Evolutionary conservation across 495 filamentous ascomycete species (phyloP), one percentile per base, ranked within the genome.

Genomic region (Sordaria brevicollis): DNA sequence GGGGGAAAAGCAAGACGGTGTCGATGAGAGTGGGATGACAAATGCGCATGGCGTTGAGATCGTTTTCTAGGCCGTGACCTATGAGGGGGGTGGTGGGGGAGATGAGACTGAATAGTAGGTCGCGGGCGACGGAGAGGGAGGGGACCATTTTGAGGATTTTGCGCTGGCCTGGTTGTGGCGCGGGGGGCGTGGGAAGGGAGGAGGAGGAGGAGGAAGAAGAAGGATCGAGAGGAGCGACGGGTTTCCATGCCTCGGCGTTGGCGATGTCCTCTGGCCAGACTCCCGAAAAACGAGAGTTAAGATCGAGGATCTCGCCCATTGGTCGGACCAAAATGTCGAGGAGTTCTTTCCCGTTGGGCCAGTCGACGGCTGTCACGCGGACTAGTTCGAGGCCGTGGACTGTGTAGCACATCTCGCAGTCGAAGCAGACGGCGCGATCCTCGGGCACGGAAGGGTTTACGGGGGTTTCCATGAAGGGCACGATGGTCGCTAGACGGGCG

Each of bases 381-480:
- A 98, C 88, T 15, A 99, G 83, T 76, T 99, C 95, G 69, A 97
- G 76, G 0, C 95, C 95, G 38, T 89, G 72, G 2, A 90, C 90
- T 0, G 95, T 98, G 76, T 95, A 99, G 9, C 92, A 91, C 95
- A 99, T 99, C 75, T 99, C 95, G 76, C 96, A 97, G 78, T 99
- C 95, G 73, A 99, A 90, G 74, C 88, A 89, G 15, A 98, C 87
- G 3, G 88, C 84, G 35, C 80, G 75, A 41, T 83, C 78, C 29
- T 73, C 74, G 10, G 78, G 78, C 7, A 75, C 78, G 5, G 81
- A 74, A 10, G 82, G 79, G 65, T 92, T 89, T 17, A 76, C 70
- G 0, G 94, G 93, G 3, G 96, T 98, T 70, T 86, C 76, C 67
- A 86, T 84, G 76, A 97, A 99, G 38, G 92, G 92, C 70, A 94